Percentiles rank a stretch among this genome's conserved stretches.
phyloP scores from a whole-genome alignment of 164 flowering plant species.

The Nelumbo lutea region DNA sequence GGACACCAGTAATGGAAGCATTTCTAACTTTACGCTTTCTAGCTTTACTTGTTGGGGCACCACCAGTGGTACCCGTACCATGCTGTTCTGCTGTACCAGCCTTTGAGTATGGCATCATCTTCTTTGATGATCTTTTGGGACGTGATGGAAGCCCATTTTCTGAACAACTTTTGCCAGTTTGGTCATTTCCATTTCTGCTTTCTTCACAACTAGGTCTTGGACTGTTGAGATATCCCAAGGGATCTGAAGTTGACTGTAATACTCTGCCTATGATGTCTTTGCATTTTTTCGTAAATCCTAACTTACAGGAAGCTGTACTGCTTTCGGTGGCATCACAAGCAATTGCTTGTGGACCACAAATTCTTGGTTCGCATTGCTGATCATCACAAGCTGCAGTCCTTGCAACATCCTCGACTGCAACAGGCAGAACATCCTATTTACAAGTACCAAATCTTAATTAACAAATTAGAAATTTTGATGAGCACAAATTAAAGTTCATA shows the following conservation, averaged over 20 bases:
- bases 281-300: conserved; percentile 12
- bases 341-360: conserved; percentile 1
- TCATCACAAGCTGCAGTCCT: conserved; percentile 15
- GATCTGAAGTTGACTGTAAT: conserved; percentile 27
- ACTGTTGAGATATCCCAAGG: conserved; percentile 11
- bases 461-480: neutral
- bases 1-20: conserved; percentile 12
- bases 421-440: conserved; percentile 11
- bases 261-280: conserved; percentile 17
- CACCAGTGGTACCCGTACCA: neutral
- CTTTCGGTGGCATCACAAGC: conserved; percentile 1
- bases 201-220: conserved; percentile 8
- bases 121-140: conserved; percentile 29
- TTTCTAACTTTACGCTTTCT: conserved; percentile 30
- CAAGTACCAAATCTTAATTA: neutral
- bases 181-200: conserved; percentile 6
- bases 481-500: too few species aligned
- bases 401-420: conserved; percentile 13
- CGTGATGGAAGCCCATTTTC: conserved; percentile 11
- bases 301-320: conserved; percentile 7
- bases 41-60: conserved; percentile 29
- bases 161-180: conserved; percentile 1
- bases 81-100: conserved; percentile 1
- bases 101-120: conserved; percentile 15
- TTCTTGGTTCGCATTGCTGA: conserved; percentile 11